Base-by-base conservation (phyloP, 2,329 filamentous ascomycete genomes). In the Fusarium circinatum region DNA sequence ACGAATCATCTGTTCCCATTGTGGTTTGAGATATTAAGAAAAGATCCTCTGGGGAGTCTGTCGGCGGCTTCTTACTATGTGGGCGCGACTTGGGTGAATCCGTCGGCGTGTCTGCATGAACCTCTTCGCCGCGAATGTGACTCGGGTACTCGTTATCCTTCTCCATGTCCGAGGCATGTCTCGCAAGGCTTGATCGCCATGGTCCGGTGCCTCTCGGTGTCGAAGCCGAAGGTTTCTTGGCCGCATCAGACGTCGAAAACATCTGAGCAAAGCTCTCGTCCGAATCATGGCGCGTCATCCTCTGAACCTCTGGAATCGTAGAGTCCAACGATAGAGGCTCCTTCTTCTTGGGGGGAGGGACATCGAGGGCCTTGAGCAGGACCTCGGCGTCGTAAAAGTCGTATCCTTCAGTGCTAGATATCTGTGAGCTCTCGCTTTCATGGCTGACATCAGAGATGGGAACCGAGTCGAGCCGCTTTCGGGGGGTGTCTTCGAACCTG, bases 301-400 rank as follows among this genome's bases (percentile, higher is more conserved):
- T 79, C 55, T 57, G 67, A n/a, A 57, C 45, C 55, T 76, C 44
- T 64, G 75, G 22, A 82, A 79, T 69, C 78, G 77, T 38, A 63
- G 76, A 41, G 59, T 80, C 38, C 73, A 78, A 1, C 77, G 75
- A 49, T 74, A 83, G 18, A 79, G 83, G 59, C 82, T 84, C 67
- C 61, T 82, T 82, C 72, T 82, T 84, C 60, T 80, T 83, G 11
- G 84, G 78, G 14, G 79, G 87, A 52, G 79, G 87, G 56, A 90
- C 86, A 68, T 90, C 87, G 52, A 90, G 87, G 12, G 87, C 87
- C 49, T 83, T 83, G 55, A 82, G 81, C 62, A 87, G 79, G 34
- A 84, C 86, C n/a, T 89, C 89, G 34, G 89, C 82, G 75, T 89
- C 90, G 76, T 91, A 91, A 76, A 92, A 92, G 78, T 92, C 90